Evolutionary conservation across 2,329 filamentous ascomycete species (phyloP), one percentile per base, ranked within the genome.

Genomic region (Eurotiales sp.): DNA sequence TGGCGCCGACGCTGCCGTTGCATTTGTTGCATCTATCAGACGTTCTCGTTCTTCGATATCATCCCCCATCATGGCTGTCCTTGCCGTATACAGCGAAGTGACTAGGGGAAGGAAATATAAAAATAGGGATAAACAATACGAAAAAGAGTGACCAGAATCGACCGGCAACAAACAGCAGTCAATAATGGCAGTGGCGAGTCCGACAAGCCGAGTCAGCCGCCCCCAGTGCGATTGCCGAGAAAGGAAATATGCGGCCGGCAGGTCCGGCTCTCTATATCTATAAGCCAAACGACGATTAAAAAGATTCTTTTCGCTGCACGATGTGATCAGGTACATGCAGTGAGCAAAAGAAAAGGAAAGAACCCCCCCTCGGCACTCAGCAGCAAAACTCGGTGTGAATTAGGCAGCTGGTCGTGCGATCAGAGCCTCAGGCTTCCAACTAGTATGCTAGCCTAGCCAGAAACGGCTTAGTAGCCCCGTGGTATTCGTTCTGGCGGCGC

Each of bases 361-460:
- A n/a, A n/a, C n/a, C n/a, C n/a, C n/a, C n/a, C n/a, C n/a, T n/a
- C n/a, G n/a, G n/a, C n/a, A n/a, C n/a, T n/a, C n/a, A n/a, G n/a
- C n/a, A 27, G 25, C 5, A 27, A 27, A 10, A 27, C 25, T 37
- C 34, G 12, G 21, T 32, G 29, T 34, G 14, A 23, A 37, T 47
- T 27, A 39, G 34, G 45, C 45, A 47, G 34, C 45, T 47, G 45
- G n/a, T 47, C 45, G 37, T 23, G 45, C 25, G 45, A 47, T 22
- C 34, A 40, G 11, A n/a, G n/a, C n/a, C n/a, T n/a, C n/a, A n/a
- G n/a, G n/a, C n/a, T n/a, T n/a, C n/a, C n/a, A n/a, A n/a, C n/a
- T n/a, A 27, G 25, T 27, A 6, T 10, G 25, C 25, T 27, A 10
- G 45, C 15, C 34, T 15, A 8, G n/a, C 32, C 29, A 29, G 21